Conservation (phyloP, 2,329 filamentous ascomycete genomes). For the Aspergillus sp. region DNA sequence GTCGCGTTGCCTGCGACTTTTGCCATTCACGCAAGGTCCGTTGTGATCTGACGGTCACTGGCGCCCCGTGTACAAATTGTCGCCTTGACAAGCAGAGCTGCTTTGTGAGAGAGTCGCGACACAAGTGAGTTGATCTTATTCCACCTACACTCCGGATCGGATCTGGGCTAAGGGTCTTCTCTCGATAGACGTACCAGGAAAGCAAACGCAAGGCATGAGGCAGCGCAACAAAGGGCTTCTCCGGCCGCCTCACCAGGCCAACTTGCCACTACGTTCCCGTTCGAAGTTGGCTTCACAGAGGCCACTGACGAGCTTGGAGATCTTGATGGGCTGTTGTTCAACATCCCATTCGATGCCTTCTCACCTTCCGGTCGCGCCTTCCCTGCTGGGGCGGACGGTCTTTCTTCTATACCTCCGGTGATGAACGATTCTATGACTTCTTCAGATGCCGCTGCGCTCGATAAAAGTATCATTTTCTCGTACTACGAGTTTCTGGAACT, state of each 20-base stretch:
- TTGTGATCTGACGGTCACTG: background rate
- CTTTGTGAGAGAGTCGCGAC: background rate
- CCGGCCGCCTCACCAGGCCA: too few species aligned
- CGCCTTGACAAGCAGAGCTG: background rate
- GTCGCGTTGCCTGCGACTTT: background rate
- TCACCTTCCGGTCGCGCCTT: too few species aligned
- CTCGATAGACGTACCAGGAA: background rate
- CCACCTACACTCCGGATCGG: background rate
- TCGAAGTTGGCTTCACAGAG: too few species aligned
- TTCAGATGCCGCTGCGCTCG: background rate
- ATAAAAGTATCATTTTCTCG: background rate
- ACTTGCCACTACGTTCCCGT: too few species aligned
- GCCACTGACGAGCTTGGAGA: too few species aligned
- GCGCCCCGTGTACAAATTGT: background rate
- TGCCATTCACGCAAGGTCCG: constrained; percentile 2
- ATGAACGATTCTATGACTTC: background rate
- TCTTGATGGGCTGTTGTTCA: too few species aligned
- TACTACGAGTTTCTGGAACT: background rate
- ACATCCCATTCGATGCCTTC: too few species aligned
- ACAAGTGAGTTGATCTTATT: background rate
- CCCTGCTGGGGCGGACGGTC: too few species aligned
- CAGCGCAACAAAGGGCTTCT: too few species aligned
- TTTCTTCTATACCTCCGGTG: too few species aligned
- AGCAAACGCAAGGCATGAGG: too few species aligned
- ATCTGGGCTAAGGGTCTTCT: background rate